Conservation (phyloP, 2,329 filamentous ascomycete species). For the Pseudopithomyces maydicus region DNA sequence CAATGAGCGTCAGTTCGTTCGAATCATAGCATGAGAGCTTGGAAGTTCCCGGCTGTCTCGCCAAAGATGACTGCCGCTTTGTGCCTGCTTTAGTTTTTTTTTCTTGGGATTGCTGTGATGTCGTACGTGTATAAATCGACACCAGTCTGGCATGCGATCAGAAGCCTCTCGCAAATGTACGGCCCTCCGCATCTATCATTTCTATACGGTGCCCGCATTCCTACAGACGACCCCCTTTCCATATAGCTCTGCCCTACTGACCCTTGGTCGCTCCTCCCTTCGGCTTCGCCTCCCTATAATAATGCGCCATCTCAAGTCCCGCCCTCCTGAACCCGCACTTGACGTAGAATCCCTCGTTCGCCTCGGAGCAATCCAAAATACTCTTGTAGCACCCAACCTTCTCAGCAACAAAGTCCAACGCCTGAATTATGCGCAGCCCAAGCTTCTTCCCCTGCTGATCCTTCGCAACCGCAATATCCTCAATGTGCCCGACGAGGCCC, state of each 20-base stretch:
- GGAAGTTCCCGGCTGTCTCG: too few species aligned
- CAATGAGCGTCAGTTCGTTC: too few species aligned
- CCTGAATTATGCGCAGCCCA: constrained; percentile 89
- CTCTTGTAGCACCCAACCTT: constrained; percentile 95
- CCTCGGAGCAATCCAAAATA: constrained; percentile 94
- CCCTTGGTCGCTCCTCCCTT: constrained; percentile 19
- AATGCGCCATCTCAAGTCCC: constrained; percentile 96
- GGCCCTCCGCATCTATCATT: background rate
- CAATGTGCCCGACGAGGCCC: constrained; percentile 89
- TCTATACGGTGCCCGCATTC: background rate
- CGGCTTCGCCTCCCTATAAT: constrained; percentile 60
- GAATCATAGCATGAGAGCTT: too few species aligned
- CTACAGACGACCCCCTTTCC: background rate
- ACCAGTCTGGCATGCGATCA: too few species aligned
- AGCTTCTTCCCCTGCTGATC: constrained; percentile 98
- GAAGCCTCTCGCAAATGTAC: too few species aligned
- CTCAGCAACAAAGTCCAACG: constrained; percentile 85
- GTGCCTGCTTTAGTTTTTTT: too few species aligned
- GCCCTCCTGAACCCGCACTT: constrained; percentile 95
- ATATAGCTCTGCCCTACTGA: background rate
- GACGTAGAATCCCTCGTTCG: constrained; percentile 96
- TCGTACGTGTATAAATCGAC: too few species aligned
- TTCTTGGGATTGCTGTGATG: too few species aligned
- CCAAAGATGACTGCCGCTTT: too few species aligned
- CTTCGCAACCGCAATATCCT: constrained; percentile 94